Evolutionary conservation across 306 rosid species (phyloP), one percentile per base, ranked within the genome.

Genomic region (Cicer arietinum): DNA sequence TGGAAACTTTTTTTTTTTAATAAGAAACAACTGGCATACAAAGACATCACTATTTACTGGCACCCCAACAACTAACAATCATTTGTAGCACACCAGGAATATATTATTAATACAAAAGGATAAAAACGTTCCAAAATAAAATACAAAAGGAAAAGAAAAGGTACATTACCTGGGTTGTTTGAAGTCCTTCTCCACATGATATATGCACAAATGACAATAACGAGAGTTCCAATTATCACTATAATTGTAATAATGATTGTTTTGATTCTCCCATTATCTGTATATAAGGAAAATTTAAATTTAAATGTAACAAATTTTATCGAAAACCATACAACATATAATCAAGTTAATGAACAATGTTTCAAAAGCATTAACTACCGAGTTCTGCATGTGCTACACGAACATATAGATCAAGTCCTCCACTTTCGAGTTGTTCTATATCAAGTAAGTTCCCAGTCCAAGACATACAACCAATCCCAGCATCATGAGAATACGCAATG

Each of bases 351-450:
- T 50, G 20, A 52, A 52, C 58, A 2, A 52, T 13, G 56, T 1
- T 3, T n/a, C 56, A 50, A n/a, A 13, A 14, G 10, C 10, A 14
- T 52, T 6, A 52, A 30, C 16, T 43, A 76, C 85, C 72, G 1
- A 77, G 75, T 12, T 82, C 85, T 0, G 20, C 10, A 13, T 77
- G 10, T 22, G 85, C 53, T 37, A 72, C 7, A 1, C 82, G 79
- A 59, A 82, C 20, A 10, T 77, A 77, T 6, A 77, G 72, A 42
- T 67, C 77, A 50, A 22, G 6, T 73, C 85, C 85, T 6, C 63
- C 82, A 6, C 0, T 12, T 17, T 75, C 7, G 43, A 73, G 63
- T 5, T 77, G 67, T 44, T 22, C 71, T 61, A 63, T 56, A 73
- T 74, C 80, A 54, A 54, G 12, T 13, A 79, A 7, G 2, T 75